Conservation (phyloP, 2,329 filamentous ascomycete species). For the Aspergillus brunneoviolaceus region DNA sequence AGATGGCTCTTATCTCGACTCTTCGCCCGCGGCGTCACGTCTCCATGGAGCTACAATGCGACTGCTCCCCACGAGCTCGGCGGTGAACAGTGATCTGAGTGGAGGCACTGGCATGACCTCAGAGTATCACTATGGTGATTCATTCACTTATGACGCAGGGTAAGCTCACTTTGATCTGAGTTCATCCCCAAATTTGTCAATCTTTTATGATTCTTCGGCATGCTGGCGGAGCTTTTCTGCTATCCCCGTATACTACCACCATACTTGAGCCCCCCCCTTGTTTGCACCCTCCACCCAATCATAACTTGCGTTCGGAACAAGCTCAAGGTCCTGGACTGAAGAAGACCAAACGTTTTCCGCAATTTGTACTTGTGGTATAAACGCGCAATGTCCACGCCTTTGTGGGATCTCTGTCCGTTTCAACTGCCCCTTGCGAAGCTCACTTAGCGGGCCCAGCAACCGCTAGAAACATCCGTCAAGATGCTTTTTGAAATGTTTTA, state of each 20-base stretch:
- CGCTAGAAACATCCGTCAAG: not conserved
- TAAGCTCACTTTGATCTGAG: constrained; percentile 16
- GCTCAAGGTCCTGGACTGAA: not conserved
- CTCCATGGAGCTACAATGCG: constrained; percentile 46
- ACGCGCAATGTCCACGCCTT: not conserved
- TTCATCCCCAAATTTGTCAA: constrained; percentile 1
- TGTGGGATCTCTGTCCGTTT: not conserved
- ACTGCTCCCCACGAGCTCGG: constrained; percentile 42
- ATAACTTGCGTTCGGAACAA: not conserved
- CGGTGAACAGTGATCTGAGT: constrained; percentile 35
- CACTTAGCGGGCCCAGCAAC: not conserved
- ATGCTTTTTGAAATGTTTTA: constrained; percentile 5
- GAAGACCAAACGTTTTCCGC: not conserved
- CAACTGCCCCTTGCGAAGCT: not conserved
- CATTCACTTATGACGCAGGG: constrained; percentile 14
- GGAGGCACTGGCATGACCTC: constrained; percentile 28
- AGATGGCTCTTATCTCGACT: constrained; percentile 29
- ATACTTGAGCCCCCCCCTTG: not conserved
- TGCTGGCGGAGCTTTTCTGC: constrained; percentile 9
- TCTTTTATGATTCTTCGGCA: constrained; percentile 7
- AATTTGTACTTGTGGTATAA: not conserved
- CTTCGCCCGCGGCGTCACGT: constrained; percentile 24
- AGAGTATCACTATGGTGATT: constrained; percentile 28
- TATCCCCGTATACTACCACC: not conserved
- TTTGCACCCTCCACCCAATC: not conserved